Base-by-base conservation (phyloP, 2,329 filamentous ascomycete species). In the Niveomyces coronatus region DNA sequence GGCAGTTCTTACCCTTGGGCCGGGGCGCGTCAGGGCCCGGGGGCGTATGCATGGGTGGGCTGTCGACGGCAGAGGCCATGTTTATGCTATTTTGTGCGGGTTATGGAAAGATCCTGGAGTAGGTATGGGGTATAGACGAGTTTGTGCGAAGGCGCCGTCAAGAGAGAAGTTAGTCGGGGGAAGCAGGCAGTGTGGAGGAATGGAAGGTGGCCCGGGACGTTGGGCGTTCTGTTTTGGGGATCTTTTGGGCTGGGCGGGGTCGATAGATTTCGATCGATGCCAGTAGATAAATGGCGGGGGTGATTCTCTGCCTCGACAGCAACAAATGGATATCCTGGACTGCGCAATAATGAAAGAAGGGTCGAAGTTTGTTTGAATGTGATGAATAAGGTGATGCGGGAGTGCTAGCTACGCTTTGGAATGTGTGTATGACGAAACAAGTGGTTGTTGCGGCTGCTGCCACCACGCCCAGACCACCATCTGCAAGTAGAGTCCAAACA, bases 41-140 rank as follows among this genome's bases (percentile, higher is more conserved):
- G 46, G 67, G 65, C 37, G 61, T 59, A 45, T 68, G 65, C 35
- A 58, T 45, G 19, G 60, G 53, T 8, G 63, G 55, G 26, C 49
- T 52, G 27, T 63, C 55, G 29, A 65, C 52, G 41, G 52, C 48
- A 29, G 64, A 56, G 41, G 64, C 58, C 65, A 68, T 69, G 39
- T 47, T 53, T 45, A 43, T 43, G 37, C 28, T 33, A 23, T 33
- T 30, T 11, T 28, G 33, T 30, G 28, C 31, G 33, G 34, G 23
- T n/a, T 18, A 24, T 35, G 31, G 40, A 40, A n/a, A n/a, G n/a
- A n/a, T n/a, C n/a, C n/a, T n/a, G n/a, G 26, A 19, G 34, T 15
- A 9, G 2, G 4, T 10, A n/a, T 16, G 13, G 18, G 15, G 15
- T 23, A 24, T 26, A 11, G 16, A 18, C 9, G 27, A 20, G 9